Evolutionary conservation across 768 basidiomycete genomes (phyloP), one percentile per base, ranked within the genome.

Genomic region (Suillus brevipes): DNA sequence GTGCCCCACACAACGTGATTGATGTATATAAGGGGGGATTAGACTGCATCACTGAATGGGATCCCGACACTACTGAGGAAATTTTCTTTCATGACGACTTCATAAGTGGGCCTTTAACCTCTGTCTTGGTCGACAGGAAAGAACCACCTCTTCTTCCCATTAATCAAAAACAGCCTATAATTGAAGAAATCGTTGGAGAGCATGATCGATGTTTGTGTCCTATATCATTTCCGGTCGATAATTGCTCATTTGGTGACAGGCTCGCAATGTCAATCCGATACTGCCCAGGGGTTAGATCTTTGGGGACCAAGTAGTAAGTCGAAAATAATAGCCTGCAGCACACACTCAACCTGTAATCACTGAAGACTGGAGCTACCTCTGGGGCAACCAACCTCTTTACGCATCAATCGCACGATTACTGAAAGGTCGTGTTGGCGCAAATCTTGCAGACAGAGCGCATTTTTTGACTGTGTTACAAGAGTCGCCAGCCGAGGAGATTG

Each of bases 271-370:
- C 69, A 62, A 28, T 75, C 65, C 37, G 52, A 70, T 4, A 59
- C 56, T 25, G 59, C 36, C 9, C n/a, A 62, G 12, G 69, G 71
- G 43, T 40, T 60, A 14, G 28, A 61, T 12, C 67, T 79, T 2
- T 71, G 73, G 66, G 75, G 74, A 18, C 28, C 53, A 60, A 66
- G 64, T 23, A 79, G 78, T 78, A 58, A 67, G 78, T 67, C 25
- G 50, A 38, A 12, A 14, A 49, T 43, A 3, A 37, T 1, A 37
- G 55, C n/a, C n/a, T 7, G 12, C 6, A 37, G 36, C 36, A 13
- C 6, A 56, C 2, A 18, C 52, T 53, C 52, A 53, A n/a, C n/a
- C n/a, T 1, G 12, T 56, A n/a, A 60, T 37, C 3, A 47, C 56
- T 18, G 23, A 38, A 72, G 73, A 70, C 42, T 72, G 68, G 71